Base-by-base conservation (phyloP, 176 grass and related monocot genomes). In the Aegilops sharonensis region DNA sequence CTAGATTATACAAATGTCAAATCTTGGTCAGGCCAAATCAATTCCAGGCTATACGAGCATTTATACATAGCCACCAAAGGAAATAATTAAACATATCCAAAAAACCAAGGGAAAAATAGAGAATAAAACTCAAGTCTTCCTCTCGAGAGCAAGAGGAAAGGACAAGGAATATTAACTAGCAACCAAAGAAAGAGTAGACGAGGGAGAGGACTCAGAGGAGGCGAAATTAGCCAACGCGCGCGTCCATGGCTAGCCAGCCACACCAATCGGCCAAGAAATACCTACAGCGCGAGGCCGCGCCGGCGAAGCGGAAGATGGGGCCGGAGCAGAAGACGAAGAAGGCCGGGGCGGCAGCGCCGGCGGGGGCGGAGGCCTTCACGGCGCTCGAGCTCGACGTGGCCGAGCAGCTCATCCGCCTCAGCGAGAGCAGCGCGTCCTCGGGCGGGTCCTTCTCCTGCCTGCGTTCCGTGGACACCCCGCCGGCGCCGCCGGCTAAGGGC, bases 341-440 rank as follows among this genome's bases (percentile, higher is more conserved):
- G 30, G 24, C 45, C 9, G n/a, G 27, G 9, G 32, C 13, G 47
- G 4, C 25, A 57, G 23, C 23, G 39, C 1, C 30, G 36, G 37
- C 23, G 10, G 23, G 13, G 50, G 24, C 8, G 18, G 77, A 7
- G 60, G 30, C 9, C 17, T 92, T 95, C 88, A 88, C 88, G 11
- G 32, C 57, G 78, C 9, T 34, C 23, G 93, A 98, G 68, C 8
- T 95, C 30, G 88, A 80, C 1, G 88, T 60, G 65, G 93, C 82
- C 3, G 47, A 85, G 86, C 79, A 67, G 23, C 81, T 95, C 60
- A 35, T 85, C 47, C 67, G 77, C 24, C 88, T 95, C 48, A 77
- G 82, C 59, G 88, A 84, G 69, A 86, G 82, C 83, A 90, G 45
- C 85, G 72, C 39, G 4, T 77, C 88, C 27, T 34, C 39, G 21